Evolutionary conservation across 2,329 filamentous ascomycete species (phyloP).

Genomic region (Lachnellula hyalina): DNA sequence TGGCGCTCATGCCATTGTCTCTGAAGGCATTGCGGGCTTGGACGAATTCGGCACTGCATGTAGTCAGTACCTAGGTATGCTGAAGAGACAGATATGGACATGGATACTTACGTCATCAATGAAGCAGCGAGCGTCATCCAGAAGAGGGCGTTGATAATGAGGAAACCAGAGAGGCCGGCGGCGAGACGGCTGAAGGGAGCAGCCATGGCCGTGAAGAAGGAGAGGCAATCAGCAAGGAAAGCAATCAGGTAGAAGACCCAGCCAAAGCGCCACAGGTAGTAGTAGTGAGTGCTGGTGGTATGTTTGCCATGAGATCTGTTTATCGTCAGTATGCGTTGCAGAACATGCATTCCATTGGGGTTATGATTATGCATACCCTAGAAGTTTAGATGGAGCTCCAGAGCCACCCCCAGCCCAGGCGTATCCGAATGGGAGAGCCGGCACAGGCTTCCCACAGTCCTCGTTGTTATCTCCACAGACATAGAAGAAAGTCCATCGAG

Average conservation of each 20-base stretch:
- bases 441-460: constrained; percentile 58
- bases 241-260: constrained; percentile 87
- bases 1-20: constrained; percentile 48
- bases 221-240: constrained; percentile 68
- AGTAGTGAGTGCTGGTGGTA: constrained; percentile 60
- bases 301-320: constrained; percentile 46
- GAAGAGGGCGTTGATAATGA: constrained; percentile 57
- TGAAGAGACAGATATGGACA: constrained; percentile 2
- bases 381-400: constrained; percentile 49
- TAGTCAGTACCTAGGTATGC: constrained; percentile 12
- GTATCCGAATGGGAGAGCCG: constrained; percentile 66
- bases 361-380: constrained; percentile 38
- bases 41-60: constrained; percentile 54
- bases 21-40: constrained; percentile 63
- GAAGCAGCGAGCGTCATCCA: constrained; percentile 62
- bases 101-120: constrained; percentile 64
- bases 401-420: constrained; percentile 55
- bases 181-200: constrained; percentile 68
- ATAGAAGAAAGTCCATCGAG: constrained; percentile 90
- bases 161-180: constrained; percentile 58
- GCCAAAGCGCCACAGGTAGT: constrained; percentile 82
- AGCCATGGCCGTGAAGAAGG: constrained; percentile 63
- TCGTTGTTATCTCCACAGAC: constrained; percentile 63
- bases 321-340: constrained; percentile 2
- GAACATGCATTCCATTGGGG: too few relatives aligned